Evolutionary conservation across 164 flowering plant species (phyloP).

Genomic region (Saururus chinensis): DNA sequence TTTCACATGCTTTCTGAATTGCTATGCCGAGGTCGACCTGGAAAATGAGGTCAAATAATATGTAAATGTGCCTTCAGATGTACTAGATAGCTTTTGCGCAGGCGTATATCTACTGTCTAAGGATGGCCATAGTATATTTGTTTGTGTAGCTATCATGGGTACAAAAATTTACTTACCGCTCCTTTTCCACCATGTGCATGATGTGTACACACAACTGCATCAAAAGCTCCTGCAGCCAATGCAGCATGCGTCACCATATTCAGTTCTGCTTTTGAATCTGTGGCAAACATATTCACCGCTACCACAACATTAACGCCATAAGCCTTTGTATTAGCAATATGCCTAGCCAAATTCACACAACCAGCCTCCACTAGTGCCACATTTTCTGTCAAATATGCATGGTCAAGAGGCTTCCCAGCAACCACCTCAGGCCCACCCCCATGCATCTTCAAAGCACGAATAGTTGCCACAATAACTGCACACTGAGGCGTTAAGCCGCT

Average conservation of each 20-base stretch:
- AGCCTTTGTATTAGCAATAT: constrained; percentile 71
- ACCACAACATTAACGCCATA: constrained; percentile 95
- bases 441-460: constrained; percentile 98
- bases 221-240: constrained; percentile 88
- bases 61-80: not conserved
- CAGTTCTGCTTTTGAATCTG: constrained; percentile 87
- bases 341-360: constrained; percentile 82
- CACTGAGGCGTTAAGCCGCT: constrained; percentile 92
- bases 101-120: not conserved
- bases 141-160: no score
- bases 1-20: constrained; percentile 89
- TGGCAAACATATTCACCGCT: constrained; percentile 82
- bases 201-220: constrained; percentile 91
- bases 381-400: constrained; percentile 78
- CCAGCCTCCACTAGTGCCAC: constrained; percentile 90
- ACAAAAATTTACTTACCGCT: constrained; percentile 56
- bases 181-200: constrained; percentile 99
- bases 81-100: not conserved
- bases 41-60: constrained; percentile 9
- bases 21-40: constrained; percentile 96
- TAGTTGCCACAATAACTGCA: constrained; percentile 93
- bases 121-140: not conserved
- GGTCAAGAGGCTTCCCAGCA: constrained; percentile 95
- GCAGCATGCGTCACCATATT: constrained; percentile 72
- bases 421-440: constrained; percentile 98